Percentiles rank a stretch among this genome's conserved stretches.
Conservation (phyloP, 148 eudicot species). For the Oxyria digyna region DNA sequence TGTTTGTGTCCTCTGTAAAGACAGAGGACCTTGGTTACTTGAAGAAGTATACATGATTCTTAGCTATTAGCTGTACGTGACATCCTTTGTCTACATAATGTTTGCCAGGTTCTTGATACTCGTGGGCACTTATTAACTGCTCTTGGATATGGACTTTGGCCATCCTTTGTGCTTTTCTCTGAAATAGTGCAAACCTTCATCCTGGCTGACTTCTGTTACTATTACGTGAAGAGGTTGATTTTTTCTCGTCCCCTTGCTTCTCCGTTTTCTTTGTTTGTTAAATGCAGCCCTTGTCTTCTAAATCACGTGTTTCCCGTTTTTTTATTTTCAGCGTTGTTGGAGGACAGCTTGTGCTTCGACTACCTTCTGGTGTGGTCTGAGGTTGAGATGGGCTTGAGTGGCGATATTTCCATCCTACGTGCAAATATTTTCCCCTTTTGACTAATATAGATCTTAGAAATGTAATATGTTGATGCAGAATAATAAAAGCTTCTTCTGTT, state of each 20-base stretch:
- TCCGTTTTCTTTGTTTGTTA: too few relatives aligned
- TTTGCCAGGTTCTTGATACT: conserved; percentile 29
- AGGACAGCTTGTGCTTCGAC: conserved; percentile 36
- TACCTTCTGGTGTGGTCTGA: conserved; percentile 35
- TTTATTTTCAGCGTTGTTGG: conserved; percentile 27
- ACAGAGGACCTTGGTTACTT: not conserved
- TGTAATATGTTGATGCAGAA: too few relatives aligned
- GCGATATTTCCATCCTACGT: too few relatives aligned
- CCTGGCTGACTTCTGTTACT: conserved; percentile 39
- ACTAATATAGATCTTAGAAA: too few relatives aligned
- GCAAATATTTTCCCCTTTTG: too few relatives aligned
- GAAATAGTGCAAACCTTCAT: conserved; percentile 39
- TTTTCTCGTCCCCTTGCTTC: too few relatives aligned
- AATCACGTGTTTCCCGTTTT: not conserved
- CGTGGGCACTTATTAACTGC: conserved; percentile 30
- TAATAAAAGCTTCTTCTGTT: too few relatives aligned
- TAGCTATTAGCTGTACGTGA: too few relatives aligned
- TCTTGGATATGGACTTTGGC: conserved; percentile 36
- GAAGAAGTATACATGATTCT: too few relatives aligned
- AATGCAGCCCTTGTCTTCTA: not conserved
- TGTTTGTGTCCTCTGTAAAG: not conserved
- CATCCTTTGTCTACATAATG: too few relatives aligned
- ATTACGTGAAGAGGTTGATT: conserved; percentile 28
- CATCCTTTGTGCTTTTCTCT: conserved; percentile 27
- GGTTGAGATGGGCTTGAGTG: too few relatives aligned